A percentile compares a stretch with the other conserved stretches of the same genome.
phyloP scores from a whole-genome alignment of 441 rosid genomes.

The Viola pubescens region DNA sequence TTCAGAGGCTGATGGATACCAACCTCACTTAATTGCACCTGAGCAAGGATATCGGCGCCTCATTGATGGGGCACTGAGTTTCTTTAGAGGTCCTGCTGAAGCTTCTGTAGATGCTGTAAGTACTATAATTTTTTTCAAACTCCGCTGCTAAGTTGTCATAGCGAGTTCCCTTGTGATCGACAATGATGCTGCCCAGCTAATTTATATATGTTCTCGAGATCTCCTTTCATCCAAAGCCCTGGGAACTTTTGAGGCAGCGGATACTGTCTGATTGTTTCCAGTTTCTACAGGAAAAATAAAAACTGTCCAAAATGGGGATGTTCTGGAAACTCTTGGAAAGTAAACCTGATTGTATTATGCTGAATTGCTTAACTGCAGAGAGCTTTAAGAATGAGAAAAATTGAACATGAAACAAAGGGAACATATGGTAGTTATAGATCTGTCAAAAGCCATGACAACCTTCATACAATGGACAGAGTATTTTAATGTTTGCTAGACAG shows the following conservation, averaged over 20 bases:
- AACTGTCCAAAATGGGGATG: neutral
- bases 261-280: neutral
- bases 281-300: neutral
- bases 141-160: neutral
- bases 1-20: constrained; percentile 52
- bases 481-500: too few relatives aligned
- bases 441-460: neutral
- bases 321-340: neutral
- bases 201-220: constrained; percentile 1
- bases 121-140: neutral
- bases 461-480: neutral
- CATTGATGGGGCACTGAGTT: constrained; percentile 44
- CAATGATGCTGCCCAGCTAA: neutral
- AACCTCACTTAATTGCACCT: constrained; percentile 29
- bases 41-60: constrained; percentile 62
- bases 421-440: neutral
- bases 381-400: neutral
- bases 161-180: neutral
- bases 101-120: constrained; percentile 67
- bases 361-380: neutral
- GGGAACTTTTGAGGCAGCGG: neutral
- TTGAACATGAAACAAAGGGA: neutral
- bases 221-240: neutral
- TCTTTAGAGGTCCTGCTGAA: constrained; percentile 60
- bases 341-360: neutral